Evolutionary conservation across 2,329 filamentous ascomycete species (phyloP), one percentile per base, ranked within the genome.

Genomic region (Eurotiales sp.): DNA sequence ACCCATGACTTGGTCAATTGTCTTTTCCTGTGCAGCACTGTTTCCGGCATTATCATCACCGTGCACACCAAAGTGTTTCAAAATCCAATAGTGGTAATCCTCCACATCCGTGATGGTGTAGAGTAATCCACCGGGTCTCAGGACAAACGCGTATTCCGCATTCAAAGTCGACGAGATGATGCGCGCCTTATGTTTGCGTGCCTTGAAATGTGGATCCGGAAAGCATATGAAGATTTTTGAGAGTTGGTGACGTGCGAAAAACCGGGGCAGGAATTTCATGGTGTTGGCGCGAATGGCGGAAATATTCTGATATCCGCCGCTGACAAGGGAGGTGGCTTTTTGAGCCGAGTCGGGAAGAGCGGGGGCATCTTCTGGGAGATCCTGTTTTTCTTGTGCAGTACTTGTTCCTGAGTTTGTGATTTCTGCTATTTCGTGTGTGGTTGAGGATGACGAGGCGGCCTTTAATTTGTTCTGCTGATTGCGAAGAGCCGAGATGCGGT

Each of bases 241-340:
- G 12, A 99, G 82, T 67, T 96, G 91, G 12, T 74, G 77, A 63
- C 85, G 87, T 50, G 73, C 76, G 77, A 99, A 97, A 77, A 96
- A 96, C 67, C 99, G 97, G 56, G 95, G 92, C n/a, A 99, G 77
- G 71, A 97, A 99, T 69, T 99, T 99, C 93, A 99, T 99, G 4
- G 90, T 89, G 74, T 99, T 99, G 58, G 89, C 88, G 56, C 93
- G 86, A 43, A 99, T 77, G 65, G 90, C 95, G 29, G 87, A 85
- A 49, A 92, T 86, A 68, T 99, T 99, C 65, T 95, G 86, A 69
- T 90, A 97, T 42, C 75, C 70, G 15, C 69, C 67, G 0, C 67
- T 60, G 14, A 69, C 55, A 36, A 61, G 59, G 4, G 57, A 43
- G 11, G 53, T 40, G 36, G 48, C 42, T 44, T 39, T 17, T 47